phyloP scores from a whole-genome alignment of 805 yeast genomes.

The Ogataea polymorpha region DNA sequence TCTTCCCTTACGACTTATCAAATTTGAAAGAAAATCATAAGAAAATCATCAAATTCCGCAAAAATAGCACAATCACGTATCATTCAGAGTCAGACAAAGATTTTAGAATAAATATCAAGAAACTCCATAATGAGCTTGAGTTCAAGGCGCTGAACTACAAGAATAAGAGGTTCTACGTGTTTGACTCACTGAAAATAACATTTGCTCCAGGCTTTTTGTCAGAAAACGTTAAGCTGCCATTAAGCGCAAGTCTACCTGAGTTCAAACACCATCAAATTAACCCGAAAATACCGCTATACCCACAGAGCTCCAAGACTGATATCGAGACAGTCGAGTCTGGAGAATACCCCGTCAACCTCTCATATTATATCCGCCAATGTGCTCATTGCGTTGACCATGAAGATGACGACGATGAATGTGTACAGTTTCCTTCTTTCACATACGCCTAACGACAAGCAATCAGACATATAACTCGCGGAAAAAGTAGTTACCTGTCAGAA shows the following conservation, averaged over 20 bases:
- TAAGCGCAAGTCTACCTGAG: slow-evolving; percentile 12
- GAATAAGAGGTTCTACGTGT: slow-evolving; percentile 26
- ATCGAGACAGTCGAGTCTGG: slow-evolving; percentile 23
- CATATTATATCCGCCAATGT: slow-evolving; percentile 24
- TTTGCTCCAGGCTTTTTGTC: slow-evolving; percentile 24
- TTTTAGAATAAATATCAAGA: slow-evolving; percentile 12
- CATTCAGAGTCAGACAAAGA: slow-evolving; percentile 14
- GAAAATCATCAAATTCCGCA: slow-evolving; percentile 27
- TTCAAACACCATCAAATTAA: slow-evolving; percentile 17
- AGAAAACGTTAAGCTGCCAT: slow-evolving; percentile 22
- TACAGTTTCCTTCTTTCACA: slow-evolving; percentile 12
- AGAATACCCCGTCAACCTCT: slow-evolving; percentile 23
- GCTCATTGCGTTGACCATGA: slow-evolving; percentile 16
- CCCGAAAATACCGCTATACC: slow-evolving; percentile 22
- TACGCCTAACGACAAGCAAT: slow-evolving; percentile 10
- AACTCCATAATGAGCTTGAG: slow-evolving; percentile 27
- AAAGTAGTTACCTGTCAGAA: slow-evolving; percentile 43
- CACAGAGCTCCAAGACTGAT: slow-evolving; percentile 11
- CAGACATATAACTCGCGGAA: slow-evolving; percentile 54
- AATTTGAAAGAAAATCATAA: slow-evolving; percentile 24
- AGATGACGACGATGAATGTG: slow-evolving; percentile 2
- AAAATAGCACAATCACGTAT: slow-evolving; percentile 20
- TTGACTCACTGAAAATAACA: slow-evolving; percentile 30
- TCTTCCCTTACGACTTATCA: slow-evolving; percentile 28
- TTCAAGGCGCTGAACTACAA: slow-evolving; percentile 27